phyloP scores from a whole-genome alignment of 371 early-diverging fungal genomes.

The Mucor sp. region DNA sequence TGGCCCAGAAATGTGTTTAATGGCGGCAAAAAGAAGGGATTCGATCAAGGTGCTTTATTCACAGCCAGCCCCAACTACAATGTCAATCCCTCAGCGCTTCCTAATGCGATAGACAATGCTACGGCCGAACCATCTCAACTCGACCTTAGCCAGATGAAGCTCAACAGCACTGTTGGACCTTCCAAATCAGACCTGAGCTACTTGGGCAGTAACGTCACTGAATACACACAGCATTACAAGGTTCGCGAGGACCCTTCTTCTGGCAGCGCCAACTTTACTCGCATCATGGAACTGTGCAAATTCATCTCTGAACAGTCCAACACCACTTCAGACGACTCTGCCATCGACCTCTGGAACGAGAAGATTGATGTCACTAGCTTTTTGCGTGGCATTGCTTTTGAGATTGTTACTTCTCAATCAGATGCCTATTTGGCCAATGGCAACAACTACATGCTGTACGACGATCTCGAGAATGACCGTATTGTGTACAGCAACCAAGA shows the following conservation, averaged over 20 bases:
- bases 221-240: conserved; percentile 13
- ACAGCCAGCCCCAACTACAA: conserved; percentile 15
- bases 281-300: conserved; percentile 18
- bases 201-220: conserved; percentile 22
- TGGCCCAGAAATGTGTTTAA: conserved; percentile 36
- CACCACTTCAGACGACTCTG: conserved; percentile 1
- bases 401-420: conserved; percentile 12
- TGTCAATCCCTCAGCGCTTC: neutral
- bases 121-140: neutral
- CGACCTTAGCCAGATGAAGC: neutral
- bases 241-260: conserved; percentile 6
- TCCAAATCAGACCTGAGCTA: conserved; percentile 20
- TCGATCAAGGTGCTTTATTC: conserved; percentile 20
- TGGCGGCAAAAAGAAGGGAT: conserved; percentile 20
- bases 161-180: neutral
- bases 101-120: neutral
- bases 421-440: conserved; percentile 34
- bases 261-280: conserved; percentile 10
- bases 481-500: conserved; percentile 32
- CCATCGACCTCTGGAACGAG: conserved; percentile 12
- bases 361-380: conserved; percentile 17
- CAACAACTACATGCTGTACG: conserved; percentile 39
- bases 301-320: conserved; percentile 16
- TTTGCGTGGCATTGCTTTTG: conserved; percentile 17
- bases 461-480: conserved; percentile 11